phyloP scores from a whole-genome alignment of 2,329 filamentous ascomycete species.

The Bipolaris sorokiniana region DNA sequence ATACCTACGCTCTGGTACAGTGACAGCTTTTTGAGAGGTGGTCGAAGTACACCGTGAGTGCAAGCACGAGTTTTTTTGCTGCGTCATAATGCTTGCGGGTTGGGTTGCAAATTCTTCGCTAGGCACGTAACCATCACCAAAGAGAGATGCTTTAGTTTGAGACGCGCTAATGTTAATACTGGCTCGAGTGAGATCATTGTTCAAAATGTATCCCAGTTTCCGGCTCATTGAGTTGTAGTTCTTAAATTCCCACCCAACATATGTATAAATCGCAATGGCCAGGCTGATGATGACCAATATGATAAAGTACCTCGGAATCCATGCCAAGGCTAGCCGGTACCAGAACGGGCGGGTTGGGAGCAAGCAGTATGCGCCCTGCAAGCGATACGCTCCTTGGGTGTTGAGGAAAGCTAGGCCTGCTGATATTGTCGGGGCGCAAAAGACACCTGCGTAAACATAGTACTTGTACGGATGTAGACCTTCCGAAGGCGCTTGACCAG shows the following conservation, averaged over 20 bases:
- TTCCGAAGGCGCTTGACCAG: constrained; percentile 55
- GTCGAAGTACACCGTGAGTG: neutral
- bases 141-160: neutral
- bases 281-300: constrained; percentile 68
- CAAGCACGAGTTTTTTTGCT: neutral
- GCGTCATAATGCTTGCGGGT: neutral
- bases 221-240: constrained; percentile 36
- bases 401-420: constrained; percentile 69
- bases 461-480: constrained; percentile 73
- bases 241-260: constrained; percentile 60
- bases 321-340: constrained; percentile 71
- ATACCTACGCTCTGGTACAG: neutral
- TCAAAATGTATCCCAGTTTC: constrained; percentile 19
- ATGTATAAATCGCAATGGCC: constrained; percentile 73
- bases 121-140: neutral
- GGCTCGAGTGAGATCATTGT: neutral
- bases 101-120: neutral
- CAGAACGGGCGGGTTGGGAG: constrained; percentile 70
- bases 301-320: constrained; percentile 76
- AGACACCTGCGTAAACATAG: constrained; percentile 63
- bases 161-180: neutral
- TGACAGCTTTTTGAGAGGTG: neutral
- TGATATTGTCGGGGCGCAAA: constrained; percentile 64
- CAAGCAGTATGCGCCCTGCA: constrained; percentile 72
- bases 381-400: constrained; percentile 61